Base-by-base conservation (phyloP, 169 alveolate species). In the Plasmodium malariae region DNA sequence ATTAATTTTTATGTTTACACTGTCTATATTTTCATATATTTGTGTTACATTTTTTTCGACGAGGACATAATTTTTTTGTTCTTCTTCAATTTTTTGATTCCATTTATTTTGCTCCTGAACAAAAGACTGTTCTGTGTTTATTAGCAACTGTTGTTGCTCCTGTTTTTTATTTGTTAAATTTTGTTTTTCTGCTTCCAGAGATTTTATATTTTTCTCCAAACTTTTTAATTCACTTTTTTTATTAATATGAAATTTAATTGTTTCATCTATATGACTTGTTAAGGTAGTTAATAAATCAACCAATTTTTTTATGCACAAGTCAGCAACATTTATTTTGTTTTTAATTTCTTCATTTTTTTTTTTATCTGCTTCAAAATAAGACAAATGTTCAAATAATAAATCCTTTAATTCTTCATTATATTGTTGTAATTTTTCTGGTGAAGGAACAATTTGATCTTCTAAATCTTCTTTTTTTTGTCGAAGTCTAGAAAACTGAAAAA, bases 381-480 rank as follows among this genome's bases (percentile, higher is more conserved):
- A 69, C 30, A 86, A 6, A 70, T 70, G 92, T 86, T 86, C 87
- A n/a, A 9, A 32, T 40, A 86, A n/a, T 24, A 69, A 63, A 69
- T 86, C 68, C 9, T 70, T 86, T n/a, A 86, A 69, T 57, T 86
- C 92, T 2, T 86, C 74, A 49, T 86, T 86, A 55, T 86, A 69
- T 59, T 86, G 67, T 34, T 86, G 92, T 68, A 86, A 60, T 28
- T 86, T 86, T 70, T 86, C 92, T 0, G 92, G 87, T 0, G 92
- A 86, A 21, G 92, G 92, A 0, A 86, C 92, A 54, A 86, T 70
- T 59, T 86, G 92, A 59, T 86, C 92, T 54, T 86, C 92, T 11
- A 86, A 34, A 28, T 86, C 92, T 86, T 86, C 92, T 86, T 86
- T 86, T 57, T 86, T 86, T 55, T 86, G 92, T 59, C 92, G 37